These are phyloP conservation scores for Podaxis carcinomalis DNA, from an alignment of 768 basidiomycete species.

Conservation along the genomic window DNA sequence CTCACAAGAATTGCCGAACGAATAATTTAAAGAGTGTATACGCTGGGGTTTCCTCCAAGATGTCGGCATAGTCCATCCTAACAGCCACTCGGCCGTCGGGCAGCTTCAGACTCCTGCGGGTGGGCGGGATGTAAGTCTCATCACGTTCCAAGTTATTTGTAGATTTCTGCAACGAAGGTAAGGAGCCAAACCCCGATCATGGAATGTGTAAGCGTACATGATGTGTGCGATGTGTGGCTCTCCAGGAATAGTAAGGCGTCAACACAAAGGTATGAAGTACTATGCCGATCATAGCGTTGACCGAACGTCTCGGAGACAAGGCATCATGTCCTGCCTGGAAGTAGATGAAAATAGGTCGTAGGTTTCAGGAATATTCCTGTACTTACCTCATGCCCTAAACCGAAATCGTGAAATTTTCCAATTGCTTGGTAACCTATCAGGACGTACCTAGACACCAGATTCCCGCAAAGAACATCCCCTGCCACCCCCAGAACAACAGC, in stretches of 20 bases:
- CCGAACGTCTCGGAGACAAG: slow-evolving; percentile 32
- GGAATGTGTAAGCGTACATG: slow-evolving; percentile 44
- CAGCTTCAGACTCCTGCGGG: slow-evolving; percentile 36
- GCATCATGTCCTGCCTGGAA: slow-evolving; percentile 46
- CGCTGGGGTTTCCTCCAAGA: slow-evolving; percentile 47
- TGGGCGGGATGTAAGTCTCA: slow-evolving; percentile 63
- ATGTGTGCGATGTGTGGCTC: slow-evolving; percentile 56
- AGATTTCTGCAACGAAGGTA: slow-evolving; percentile 28
- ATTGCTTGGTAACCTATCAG: neutral
- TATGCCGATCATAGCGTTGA: slow-evolving; percentile 38
- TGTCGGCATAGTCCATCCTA: slow-evolving; percentile 37
- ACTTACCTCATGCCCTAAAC: slow-evolving; percentile 40
- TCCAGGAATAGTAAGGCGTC: slow-evolving; percentile 65
- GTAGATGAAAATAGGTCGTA: neutral
- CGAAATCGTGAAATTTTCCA: neutral
- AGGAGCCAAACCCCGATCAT: neutral
- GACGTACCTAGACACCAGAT: slow-evolving; percentile 40
- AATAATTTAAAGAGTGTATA: slow-evolving; percentile 47
- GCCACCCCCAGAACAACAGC: slow-evolving; percentile 48
- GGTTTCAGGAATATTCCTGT: neutral
- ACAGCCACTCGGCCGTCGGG: slow-evolving; percentile 38
- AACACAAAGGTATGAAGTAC: slow-evolving; percentile 41
- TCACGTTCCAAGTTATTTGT: slow-evolving; percentile 61
- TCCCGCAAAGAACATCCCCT: slow-evolving; percentile 41
- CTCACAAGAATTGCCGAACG: slow-evolving; percentile 46